Percentiles rank a stretch among this genome's conserved stretches.
Conservation (phyloP, 257 asterid species). For the Nicotiana otophora region DNA sequence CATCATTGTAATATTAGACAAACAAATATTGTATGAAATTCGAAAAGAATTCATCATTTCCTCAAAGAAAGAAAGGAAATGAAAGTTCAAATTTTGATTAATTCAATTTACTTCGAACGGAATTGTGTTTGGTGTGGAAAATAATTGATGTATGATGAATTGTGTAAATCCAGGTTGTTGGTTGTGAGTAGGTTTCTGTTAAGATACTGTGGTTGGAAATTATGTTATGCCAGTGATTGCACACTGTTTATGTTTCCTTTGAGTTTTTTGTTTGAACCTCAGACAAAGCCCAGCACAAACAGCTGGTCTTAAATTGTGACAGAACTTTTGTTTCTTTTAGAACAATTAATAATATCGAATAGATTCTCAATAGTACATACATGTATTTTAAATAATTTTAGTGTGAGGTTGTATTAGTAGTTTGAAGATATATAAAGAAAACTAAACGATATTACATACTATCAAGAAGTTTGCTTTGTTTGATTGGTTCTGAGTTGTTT, state of each 20-base stretch:
- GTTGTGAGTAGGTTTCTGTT: slow-evolving; percentile 28
- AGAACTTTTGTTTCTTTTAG: not conserved
- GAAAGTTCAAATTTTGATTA: not conserved
- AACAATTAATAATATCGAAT: not conserved
- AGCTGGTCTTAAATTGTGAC: slow-evolving; percentile 18
- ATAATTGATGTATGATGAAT: not conserved
- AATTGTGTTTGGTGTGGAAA: not conserved
- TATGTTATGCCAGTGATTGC: slow-evolving; percentile 16
- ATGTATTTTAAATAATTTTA: too few species aligned
- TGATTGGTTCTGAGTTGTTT: too few species aligned
- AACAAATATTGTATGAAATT: not conserved
- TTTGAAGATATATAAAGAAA: too few species aligned
- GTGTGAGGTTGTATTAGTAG: not conserved
- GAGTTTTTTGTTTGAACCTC: slow-evolving; percentile 9
- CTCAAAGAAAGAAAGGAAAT: slow-evolving; percentile 3
- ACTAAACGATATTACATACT: not conserved
- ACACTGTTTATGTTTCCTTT: slow-evolving; percentile 12
- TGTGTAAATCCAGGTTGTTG: slow-evolving; percentile 29
- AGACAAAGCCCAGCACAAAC: slow-evolving; percentile 28
- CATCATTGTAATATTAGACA: slow-evolving; percentile 14
- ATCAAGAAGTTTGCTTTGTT: too few species aligned
- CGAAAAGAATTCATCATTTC: slow-evolving; percentile 11
- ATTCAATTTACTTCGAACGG: not conserved
- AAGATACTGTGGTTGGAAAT: slow-evolving; percentile 18
- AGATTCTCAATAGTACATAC: not conserved